Evolutionary conservation across 1,284 basidiomycete species (phyloP), one percentile per base, ranked within the genome.

Genomic region (Fistulinella staudtii): DNA sequence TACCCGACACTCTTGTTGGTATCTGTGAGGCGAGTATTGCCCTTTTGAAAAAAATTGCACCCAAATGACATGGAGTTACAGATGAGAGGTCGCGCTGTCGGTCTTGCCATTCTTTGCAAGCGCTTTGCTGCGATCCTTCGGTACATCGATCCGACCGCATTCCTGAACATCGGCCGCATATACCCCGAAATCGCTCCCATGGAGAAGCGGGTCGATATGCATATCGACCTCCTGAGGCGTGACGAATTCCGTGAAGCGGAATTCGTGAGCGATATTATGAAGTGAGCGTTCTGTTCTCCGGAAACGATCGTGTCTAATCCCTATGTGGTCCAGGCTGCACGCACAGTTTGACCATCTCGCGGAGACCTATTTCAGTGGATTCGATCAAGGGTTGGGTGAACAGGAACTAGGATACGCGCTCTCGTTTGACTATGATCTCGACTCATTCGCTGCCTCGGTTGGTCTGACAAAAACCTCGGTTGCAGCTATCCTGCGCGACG

Each of bases 201-300:
- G 62, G 95, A 99, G 71, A 89, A 87, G 63, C 80, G 89, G 31
- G 79, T 99, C 42, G 93, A 99, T 58, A 83, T 87, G 66, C 95
- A 95, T 64, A 80, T 98, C 47, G 86, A 89, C 41, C 74, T 87
- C 24, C 71, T 96, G 11, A 77, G 88, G 36, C 75, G 82, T 34
- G 92, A 97, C 53, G 93, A 93, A 64, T 92, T 99, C 70, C 79
- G 87, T 34, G 94, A 95, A 66, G 78, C 84, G 66, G 93, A 96
- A 54, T 97, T 93, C 65, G 90, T 89, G 13, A 83, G 77, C 53
- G 94, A 97, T 58, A 76, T 97, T 36, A 74, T 77, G 50, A 92
- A 89, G 92, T 93, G 55, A 45, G 82, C 70, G 9, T 9, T 22
- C n/a, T n/a, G n/a, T n/a, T n/a, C n/a, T n/a, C n/a, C n/a, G n/a